Percentiles rank a stretch among this genome's conserved stretches.
Evolutionary conservation across 2,329 filamentous ascomycete genomes (phyloP).

Genomic region (Bisporella sp.): DNA sequence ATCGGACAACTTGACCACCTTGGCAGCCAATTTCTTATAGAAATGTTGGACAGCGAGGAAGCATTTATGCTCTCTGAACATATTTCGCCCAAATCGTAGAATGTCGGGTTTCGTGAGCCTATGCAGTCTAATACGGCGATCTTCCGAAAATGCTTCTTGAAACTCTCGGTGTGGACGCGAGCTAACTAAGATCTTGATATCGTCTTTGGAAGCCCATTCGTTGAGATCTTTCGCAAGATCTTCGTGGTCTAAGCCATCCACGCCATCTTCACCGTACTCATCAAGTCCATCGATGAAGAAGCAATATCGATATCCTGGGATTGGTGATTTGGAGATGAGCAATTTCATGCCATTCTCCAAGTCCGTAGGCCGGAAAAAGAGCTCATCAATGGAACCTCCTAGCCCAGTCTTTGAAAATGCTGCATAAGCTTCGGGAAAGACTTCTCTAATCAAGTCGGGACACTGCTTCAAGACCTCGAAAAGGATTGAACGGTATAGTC

Average conservation of each 20-base stretch:
- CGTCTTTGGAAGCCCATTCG: conserved; percentile 4
- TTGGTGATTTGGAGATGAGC: not conserved
- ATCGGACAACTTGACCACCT: conserved; percentile 16
- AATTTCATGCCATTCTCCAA: not conserved
- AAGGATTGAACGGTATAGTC: conserved; percentile 6
- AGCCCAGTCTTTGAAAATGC: not conserved
- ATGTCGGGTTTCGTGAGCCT: conserved; percentile 14
- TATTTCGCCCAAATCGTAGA: not conserved
- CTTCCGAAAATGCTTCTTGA: conserved; percentile 10
- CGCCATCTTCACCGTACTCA: conserved; percentile 20
- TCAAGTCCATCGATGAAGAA: conserved; percentile 30
- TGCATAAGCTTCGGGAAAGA: conserved; percentile 1
- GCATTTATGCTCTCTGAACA: not conserved
- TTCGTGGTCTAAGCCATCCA: conserved; percentile 7
- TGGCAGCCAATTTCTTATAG: conserved; percentile 9
- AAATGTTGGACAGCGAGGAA: conserved; percentile 15
- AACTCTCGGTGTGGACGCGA: conserved; percentile 17
- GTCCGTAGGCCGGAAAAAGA: not conserved
- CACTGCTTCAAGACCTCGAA: conserved; percentile 4
- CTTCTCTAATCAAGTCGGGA: conserved; percentile 2
- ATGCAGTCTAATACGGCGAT: conserved; percentile 12
- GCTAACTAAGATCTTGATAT: conserved; percentile 11
- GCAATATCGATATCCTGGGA: conserved; percentile 17
- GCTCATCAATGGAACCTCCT: not conserved
- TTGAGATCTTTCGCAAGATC: conserved; percentile 12